A percentile compares a stretch with the other conserved stretches of the same genome.
Evolutionary conservation across 768 basidiomycete species (phyloP).

Genomic region (Clitopilus passeckerianus): DNA sequence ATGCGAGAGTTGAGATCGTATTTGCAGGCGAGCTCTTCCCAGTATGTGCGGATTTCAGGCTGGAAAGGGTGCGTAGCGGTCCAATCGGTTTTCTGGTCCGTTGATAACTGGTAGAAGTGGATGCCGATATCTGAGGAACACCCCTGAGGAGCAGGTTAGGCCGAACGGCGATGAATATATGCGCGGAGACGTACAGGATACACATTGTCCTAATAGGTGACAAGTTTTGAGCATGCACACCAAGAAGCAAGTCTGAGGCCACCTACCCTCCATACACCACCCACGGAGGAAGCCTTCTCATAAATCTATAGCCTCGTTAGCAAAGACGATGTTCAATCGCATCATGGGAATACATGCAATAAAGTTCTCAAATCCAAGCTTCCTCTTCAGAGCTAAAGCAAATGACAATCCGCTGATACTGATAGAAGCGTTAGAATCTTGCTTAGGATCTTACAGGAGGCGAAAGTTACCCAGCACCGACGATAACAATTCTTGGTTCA

Average conservation of each 20-base stretch:
- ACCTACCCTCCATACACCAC: slow-evolving; percentile 50
- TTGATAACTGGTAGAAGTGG: slow-evolving; percentile 34
- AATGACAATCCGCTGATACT: slow-evolving; percentile 39
- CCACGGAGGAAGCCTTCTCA: slow-evolving; percentile 38
- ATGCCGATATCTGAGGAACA: slow-evolving; percentile 34
- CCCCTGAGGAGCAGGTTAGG: slow-evolving; percentile 19
- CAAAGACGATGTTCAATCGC: background rate
- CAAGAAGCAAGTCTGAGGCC: background rate
- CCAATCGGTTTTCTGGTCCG: slow-evolving; percentile 36
- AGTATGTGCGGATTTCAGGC: slow-evolving; percentile 35
- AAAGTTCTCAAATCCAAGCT: slow-evolving; percentile 32
- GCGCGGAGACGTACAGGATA: slow-evolving; percentile 21
- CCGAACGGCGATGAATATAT: background rate
- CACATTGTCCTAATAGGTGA: slow-evolving; percentile 23
- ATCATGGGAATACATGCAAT: slow-evolving; percentile 19
- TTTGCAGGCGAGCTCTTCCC: slow-evolving; percentile 29
- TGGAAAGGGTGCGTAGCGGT: slow-evolving; percentile 31
- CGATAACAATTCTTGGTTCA: slow-evolving; percentile 20
- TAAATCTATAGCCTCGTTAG: slow-evolving; percentile 28
- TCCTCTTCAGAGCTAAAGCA: slow-evolving; percentile 36
- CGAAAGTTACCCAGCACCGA: slow-evolving; percentile 27
- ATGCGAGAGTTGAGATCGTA: slow-evolving; percentile 36
- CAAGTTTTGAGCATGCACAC: background rate
- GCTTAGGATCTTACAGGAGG: background rate
- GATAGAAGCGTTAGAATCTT: background rate